phyloP scores from a whole-genome alignment of 2,329 filamentous ascomycete species.

The Fusarium acutatum region DNA sequence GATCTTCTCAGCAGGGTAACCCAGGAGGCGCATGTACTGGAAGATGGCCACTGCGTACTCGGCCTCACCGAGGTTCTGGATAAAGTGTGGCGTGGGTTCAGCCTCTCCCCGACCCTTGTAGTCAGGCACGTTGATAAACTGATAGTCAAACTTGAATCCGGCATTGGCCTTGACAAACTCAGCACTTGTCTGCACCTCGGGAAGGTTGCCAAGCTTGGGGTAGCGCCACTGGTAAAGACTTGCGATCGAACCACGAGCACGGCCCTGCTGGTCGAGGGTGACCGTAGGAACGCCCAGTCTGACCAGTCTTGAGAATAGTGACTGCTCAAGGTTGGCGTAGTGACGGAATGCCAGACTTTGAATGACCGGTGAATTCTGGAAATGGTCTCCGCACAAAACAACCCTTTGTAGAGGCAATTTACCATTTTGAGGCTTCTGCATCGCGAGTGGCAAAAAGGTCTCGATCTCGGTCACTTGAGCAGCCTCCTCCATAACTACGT shows the following conservation, averaged over 20 bases:
- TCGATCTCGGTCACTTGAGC: conserved; percentile 98
- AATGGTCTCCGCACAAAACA: conserved; percentile 92
- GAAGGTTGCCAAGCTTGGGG: conserved; percentile 78
- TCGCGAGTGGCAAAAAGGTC: conserved; percentile 92
- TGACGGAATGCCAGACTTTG: conserved; percentile 94
- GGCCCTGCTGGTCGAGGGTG: conserved; percentile 91
- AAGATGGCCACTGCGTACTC: conserved; percentile 96
- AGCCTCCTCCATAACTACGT: conserved; percentile 97
- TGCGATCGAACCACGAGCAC: conserved; percentile 86
- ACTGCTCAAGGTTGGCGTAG: conserved; percentile 96
- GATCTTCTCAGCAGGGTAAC: conserved; percentile 85
- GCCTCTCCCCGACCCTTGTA: conserved; percentile 91
- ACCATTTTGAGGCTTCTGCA: conserved; percentile 81
- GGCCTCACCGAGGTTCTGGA: conserved; percentile 95
- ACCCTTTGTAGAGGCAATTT: conserved; percentile 83
- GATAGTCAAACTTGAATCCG: conserved; percentile 92
- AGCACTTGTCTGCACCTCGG: conserved; percentile 71
- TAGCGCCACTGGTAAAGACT: conserved; percentile 96
- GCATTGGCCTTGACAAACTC: conserved; percentile 88
- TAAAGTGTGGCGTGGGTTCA: conserved; percentile 91
- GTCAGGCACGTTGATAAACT: conserved; percentile 94
- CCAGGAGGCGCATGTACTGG: conserved; percentile 96
- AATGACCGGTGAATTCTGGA: conserved; percentile 95
- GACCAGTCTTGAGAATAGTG: conserved; percentile 89
- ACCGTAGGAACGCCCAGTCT: conserved; percentile 92